Evolutionary conservation across 148 eudicot species (phyloP), one percentile per base, ranked within the genome.

Genomic region (Agrostemma githago): DNA sequence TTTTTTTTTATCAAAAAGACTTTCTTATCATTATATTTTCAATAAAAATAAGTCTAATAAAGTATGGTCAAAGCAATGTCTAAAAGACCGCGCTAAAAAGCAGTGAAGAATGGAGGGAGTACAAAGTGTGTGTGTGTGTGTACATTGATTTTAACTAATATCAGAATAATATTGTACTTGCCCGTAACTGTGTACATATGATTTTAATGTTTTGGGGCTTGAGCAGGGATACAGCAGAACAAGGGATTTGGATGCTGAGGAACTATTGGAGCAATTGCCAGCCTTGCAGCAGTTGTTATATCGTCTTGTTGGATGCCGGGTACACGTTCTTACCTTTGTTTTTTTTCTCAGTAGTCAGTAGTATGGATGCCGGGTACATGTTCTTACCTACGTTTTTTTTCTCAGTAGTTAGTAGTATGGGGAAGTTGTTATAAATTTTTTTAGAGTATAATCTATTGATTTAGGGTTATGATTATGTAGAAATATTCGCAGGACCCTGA

Each of bases 231-330:
- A 88, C 79, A 89, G 99, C 75, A 90, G 83, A 84, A 92, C 99
- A 62, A 89, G 99, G 81, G 92, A 95, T 75, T 79, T 95, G 84
- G 86, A 84, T 64, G 82, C 91, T 81, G 94, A 95, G 80, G 89
- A 89, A 79, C 77, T 92, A 70, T 71, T 95, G 85, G 99, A 90
- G 54, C 99, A 92, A 70, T 78, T 95, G 84, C 96, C 97, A 74
- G 90, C 93, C 79, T 83, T 95, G 79, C 99, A 95, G 83, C 96
- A 92, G 81, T 84, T 95, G 74, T 77, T 95, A 21, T 86, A 86
- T 76, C 99, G 97, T 61, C 89, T 95, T 64, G 76, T 90, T 76
- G 99, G 99, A 75, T 95, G 99, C 79, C 90, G 91, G 92, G 99
- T 92, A 92, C 68, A 19, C 70, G n/a, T 7, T 58, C 40, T 68